Evolutionary conservation across 1,284 basidiomycete species (phyloP).

Genomic region (Tetrapyrgos nigripes): DNA sequence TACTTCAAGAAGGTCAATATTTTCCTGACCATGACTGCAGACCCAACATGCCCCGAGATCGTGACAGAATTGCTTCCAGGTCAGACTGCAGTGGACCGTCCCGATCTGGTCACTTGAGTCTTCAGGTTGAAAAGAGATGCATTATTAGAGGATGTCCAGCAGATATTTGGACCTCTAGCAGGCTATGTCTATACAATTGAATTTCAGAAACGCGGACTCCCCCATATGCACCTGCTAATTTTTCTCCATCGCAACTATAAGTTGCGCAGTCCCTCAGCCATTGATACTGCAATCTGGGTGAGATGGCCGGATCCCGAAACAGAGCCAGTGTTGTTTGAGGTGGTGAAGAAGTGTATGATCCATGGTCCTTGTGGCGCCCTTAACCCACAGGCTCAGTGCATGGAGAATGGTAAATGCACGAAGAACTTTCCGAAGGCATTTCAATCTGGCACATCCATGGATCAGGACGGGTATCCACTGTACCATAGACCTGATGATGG

Average conservation of each 20-base stretch:
- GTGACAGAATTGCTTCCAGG: conserved; percentile 40
- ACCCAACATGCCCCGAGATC: conserved; percentile 54
- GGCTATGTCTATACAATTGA: conserved; percentile 51
- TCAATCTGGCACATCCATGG: too few relatives aligned
- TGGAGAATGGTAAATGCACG: too few relatives aligned
- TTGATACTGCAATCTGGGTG: conserved; percentile 46
- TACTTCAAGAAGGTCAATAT: too few relatives aligned
- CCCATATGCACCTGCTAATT: conserved; percentile 53
- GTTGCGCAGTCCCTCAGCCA: too few relatives aligned
- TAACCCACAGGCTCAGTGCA: conserved; percentile 42
- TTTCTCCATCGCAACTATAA: conserved; percentile 40
- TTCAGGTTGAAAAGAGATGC: conserved; percentile 45
- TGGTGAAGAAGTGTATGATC: conserved; percentile 44
- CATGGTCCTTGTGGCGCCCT: conserved; percentile 50
- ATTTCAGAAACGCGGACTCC: conserved; percentile 57
- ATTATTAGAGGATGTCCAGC: conserved; percentile 41
- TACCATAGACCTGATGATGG: conserved; percentile 43
- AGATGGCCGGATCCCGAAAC: conserved; percentile 44
- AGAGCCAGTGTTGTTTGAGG: conserved; percentile 43
- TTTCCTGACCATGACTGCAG: conserved; percentile 55
- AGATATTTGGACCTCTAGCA: conserved; percentile 33
- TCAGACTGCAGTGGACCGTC: conserved; percentile 41
- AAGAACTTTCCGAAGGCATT: too few relatives aligned
- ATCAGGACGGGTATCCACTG: conserved; percentile 44
- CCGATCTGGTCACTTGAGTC: too few relatives aligned